Evolutionary conservation across 495 filamentous ascomycete genomes (phyloP).

Genomic region (Daldinia decipiens): DNA sequence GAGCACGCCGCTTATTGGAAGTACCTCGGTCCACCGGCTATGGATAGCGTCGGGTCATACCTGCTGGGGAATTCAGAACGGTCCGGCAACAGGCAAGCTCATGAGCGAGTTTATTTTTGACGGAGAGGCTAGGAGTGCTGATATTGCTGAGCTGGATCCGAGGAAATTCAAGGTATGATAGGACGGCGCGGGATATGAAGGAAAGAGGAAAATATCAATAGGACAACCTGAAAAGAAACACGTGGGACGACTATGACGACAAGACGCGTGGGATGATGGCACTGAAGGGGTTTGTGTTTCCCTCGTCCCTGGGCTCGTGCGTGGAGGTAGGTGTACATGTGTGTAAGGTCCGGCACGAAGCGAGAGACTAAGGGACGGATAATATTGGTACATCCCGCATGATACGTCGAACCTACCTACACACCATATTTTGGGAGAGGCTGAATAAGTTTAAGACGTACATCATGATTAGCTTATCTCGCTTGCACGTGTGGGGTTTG

Average conservation of each 20-base stretch:
- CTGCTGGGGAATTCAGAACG: slow-evolving; percentile 99
- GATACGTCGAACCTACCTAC: slow-evolving; percentile 15
- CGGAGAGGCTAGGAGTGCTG: slow-evolving; percentile 78
- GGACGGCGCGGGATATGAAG: neutral
- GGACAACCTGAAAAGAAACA: slow-evolving; percentile 1
- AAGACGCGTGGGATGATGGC: slow-evolving; percentile 29
- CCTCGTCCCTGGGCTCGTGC: slow-evolving; percentile 28
- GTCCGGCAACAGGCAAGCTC: slow-evolving; percentile 86
- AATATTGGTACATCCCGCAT: slow-evolving; percentile 40
- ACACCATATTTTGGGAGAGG: slow-evolving; percentile 22
- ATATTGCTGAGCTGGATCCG: slow-evolving; percentile 76
- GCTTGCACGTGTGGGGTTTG: slow-evolving; percentile 36
- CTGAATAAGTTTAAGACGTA: slow-evolving; percentile 34
- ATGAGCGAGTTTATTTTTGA: slow-evolving; percentile 89
- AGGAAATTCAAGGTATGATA: slow-evolving; percentile 60
- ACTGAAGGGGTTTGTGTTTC: slow-evolving; percentile 6
- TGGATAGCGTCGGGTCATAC: slow-evolving; percentile 92
- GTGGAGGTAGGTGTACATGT: slow-evolving; percentile 15
- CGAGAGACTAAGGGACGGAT: slow-evolving; percentile 13
- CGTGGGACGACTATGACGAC: slow-evolving; percentile 36
- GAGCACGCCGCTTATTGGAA: slow-evolving; percentile 78
- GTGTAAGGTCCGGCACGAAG: slow-evolving; percentile 26
- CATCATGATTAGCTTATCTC: slow-evolving; percentile 24
- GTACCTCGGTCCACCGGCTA: slow-evolving; percentile 77
- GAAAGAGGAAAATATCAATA: neutral